These are phyloP conservation scores for Argentina anserina DNA, from an alignment of 306 rosid genomes.

Conservation along the genomic window DNA sequence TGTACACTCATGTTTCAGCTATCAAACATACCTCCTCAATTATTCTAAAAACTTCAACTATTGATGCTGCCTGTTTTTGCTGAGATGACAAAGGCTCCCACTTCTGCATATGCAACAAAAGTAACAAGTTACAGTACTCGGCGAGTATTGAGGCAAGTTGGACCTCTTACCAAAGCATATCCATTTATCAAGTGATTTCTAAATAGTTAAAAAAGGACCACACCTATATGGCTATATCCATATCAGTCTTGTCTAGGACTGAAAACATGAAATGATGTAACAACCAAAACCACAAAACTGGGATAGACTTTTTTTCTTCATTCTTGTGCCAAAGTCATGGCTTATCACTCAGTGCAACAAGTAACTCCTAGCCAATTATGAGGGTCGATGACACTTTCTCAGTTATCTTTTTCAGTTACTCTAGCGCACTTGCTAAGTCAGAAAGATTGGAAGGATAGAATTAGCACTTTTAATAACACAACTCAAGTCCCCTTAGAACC, in stretches of 20 bases:
- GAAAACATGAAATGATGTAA: background rate
- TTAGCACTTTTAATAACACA: slow-evolving; percentile 2
- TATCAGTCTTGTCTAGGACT: background rate
- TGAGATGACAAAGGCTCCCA: slow-evolving; percentile 59
- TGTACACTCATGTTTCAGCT: slow-evolving; percentile 3
- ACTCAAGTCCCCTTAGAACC: slow-evolving; percentile 16
- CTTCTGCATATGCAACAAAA: slow-evolving; percentile 32
- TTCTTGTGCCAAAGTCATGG: background rate
- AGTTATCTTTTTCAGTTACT: slow-evolving; percentile 1
- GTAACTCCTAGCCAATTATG: background rate
- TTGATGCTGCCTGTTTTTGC: slow-evolving; percentile 49
- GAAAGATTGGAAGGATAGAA: background rate
- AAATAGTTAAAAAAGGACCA: background rate
- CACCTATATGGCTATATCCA: background rate
- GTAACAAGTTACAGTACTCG: background rate
- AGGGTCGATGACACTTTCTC: background rate
- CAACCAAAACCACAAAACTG: background rate
- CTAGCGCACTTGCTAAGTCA: background rate
- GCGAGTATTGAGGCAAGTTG: background rate
- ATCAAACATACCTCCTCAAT: slow-evolving; percentile 46
- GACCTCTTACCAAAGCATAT: background rate
- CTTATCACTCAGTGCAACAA: background rate
- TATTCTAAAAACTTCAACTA: slow-evolving; percentile 52
- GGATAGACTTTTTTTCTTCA: background rate
- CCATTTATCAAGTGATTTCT: background rate